phyloP scores from a whole-genome alignment of 345 rosid genomes.

The Eucalyptus camaldulensis region DNA sequence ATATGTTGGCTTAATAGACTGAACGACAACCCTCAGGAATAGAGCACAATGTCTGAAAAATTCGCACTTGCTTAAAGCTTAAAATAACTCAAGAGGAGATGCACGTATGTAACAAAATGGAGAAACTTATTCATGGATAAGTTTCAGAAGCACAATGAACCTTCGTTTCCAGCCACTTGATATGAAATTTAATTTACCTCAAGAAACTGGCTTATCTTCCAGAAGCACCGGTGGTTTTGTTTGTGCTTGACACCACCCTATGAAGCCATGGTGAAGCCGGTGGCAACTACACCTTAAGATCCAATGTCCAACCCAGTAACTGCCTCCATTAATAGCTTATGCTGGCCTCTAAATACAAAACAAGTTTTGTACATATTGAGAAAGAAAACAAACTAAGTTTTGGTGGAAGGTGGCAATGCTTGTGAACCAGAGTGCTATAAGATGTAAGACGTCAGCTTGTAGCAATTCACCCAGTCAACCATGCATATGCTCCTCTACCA shows the following conservation, averaged over 20 bases:
- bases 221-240: not conserved
- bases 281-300: not conserved
- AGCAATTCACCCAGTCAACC: not conserved
- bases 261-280: not conserved
- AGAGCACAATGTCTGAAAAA: not conserved
- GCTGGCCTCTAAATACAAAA: not conserved
- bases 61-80: not conserved
- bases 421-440: not conserved
- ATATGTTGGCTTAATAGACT: not conserved
- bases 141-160: not conserved
- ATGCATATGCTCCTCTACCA: not conserved
- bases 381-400: not conserved
- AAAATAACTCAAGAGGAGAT: not conserved
- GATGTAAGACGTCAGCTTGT: not conserved
- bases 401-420: not conserved
- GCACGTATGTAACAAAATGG: not conserved
- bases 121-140: not conserved
- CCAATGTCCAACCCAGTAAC: not conserved
- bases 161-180: not conserved
- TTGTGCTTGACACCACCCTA: not conserved
- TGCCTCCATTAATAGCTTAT: not conserved
- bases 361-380: not conserved
- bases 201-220: not conserved
- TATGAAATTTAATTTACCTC: not conserved
- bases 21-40: not conserved